phyloP scores from a whole-genome alignment of 2,329 filamentous ascomycete genomes.

The Salinomyces thailandicus region DNA sequence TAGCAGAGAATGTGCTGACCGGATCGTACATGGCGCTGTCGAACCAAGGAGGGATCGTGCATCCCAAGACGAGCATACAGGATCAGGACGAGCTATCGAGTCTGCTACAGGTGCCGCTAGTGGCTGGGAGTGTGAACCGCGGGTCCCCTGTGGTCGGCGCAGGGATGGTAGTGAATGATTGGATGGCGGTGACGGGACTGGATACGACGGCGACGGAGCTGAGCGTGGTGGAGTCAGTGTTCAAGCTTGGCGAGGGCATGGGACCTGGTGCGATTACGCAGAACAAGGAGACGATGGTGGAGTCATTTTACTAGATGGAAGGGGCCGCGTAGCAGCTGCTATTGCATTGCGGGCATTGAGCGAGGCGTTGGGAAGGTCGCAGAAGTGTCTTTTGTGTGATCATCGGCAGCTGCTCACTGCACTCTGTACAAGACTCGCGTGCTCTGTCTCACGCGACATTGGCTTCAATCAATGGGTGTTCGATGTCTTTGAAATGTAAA shows the following conservation, averaged over 20 bases:
- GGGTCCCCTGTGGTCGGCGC: conserved; percentile 92
- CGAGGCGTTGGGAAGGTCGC: conserved; percentile 6
- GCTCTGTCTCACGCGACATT: no score
- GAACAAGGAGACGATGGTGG: conserved; percentile 97
- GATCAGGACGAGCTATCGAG: conserved; percentile 96
- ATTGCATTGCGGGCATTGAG: conserved; percentile 1
- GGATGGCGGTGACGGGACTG: conserved; percentile 89
- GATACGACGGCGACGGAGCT: conserved; percentile 97
- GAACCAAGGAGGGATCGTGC: conserved; percentile 92
- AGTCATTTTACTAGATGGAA: conserved; percentile 78
- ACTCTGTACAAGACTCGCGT: no score
- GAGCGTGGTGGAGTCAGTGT: conserved; percentile 92
- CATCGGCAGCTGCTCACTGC: no score
- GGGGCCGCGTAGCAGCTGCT: background rate
- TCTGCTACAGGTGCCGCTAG: conserved; percentile 87
- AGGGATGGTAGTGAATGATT: conserved; percentile 95
- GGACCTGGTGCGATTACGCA: conserved; percentile 66
- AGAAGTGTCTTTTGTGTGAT: no score
- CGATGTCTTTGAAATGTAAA: no score
- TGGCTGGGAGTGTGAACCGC: conserved; percentile 87
- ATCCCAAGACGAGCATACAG: conserved; percentile 92
- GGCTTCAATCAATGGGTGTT: no score
- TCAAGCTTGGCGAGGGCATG: conserved; percentile 73
- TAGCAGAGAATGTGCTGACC: conserved; percentile 93
- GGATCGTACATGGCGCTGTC: conserved; percentile 93